Evolutionary conservation across 495 filamentous ascomycete species (phyloP), one percentile per base, ranked within the genome.

Genomic region (Melanomma pulvis-pyrius): DNA sequence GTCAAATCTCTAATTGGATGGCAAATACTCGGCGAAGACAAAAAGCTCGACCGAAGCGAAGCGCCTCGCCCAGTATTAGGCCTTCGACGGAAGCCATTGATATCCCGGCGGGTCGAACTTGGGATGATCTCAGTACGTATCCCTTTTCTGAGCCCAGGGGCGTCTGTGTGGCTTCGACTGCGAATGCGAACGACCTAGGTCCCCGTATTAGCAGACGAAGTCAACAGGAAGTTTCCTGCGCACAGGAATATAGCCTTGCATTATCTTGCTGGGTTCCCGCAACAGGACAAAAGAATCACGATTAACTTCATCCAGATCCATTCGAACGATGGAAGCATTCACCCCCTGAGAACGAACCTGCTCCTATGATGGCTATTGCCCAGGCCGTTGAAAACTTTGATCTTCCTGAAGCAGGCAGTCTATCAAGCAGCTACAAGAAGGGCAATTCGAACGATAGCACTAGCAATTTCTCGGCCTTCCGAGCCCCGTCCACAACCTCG

Each of bases 311-410:
- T 11, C n/a, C 25, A 63, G 60, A 90, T 65, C 91, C 91, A 12
- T 75, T 96, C 51, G 90, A 96, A 77, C 82, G 91, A 81, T 96
- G 91, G 91, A 86, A 90, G 76, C 81, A 88, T 77, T 92, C 90
- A 59, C 91, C 91, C 8, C 91, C 91, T 21, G 91, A 94, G 79
- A 83, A 93, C 81, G 91, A 94, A 87, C 87, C 91, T 48, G 91
- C 91, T 67, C 83, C 89, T 13, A 86, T 90, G 28, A 86, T 85
- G 26, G 91, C 86, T 78, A 94, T 96, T 82, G 86, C 86, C 25
- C 84, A 87, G 65, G 91, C 91, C 69, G 81, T 93, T 58, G 87
- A 85, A 25, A 85, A 83, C 47, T 84, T 69, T 41, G 70, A 73
- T 32, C 59, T 61, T 46, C 70, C 65, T 2, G 70, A 68, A 26